Evolutionary conservation across 1,139 yeast species (phyloP).

Genomic region (Yamadazyma diddensiae): DNA sequence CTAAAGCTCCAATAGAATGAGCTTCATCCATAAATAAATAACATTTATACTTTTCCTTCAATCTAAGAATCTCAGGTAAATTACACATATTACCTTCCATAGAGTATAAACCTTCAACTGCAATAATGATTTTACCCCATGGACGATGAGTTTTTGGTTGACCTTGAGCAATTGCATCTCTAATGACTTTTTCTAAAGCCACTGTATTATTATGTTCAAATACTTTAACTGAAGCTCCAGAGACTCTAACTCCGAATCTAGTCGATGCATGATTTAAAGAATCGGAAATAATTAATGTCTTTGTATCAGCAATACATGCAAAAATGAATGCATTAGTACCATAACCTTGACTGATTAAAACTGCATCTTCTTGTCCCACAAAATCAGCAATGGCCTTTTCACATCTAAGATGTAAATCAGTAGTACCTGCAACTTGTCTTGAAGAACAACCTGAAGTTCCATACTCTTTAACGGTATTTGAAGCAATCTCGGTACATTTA

Average conservation of each 20-base stretch:
- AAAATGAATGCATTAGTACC: slow-evolving; percentile 95
- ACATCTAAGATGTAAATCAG: slow-evolving; percentile 70
- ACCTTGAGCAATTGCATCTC: slow-evolving; percentile 92
- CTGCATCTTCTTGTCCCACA: slow-evolving; percentile 87
- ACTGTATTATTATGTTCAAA: slow-evolving; percentile 91
- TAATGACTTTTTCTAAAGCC: slow-evolving; percentile 69
- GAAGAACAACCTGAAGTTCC: slow-evolving; percentile 84
- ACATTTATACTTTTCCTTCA: slow-evolving; percentile 84
- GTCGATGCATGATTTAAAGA: slow-evolving; percentile 94
- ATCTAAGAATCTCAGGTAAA: slow-evolving; percentile 70
- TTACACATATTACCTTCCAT: slow-evolving; percentile 98
- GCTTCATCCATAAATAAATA: slow-evolving; percentile 95
- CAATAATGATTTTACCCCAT: slow-evolving; percentile 90
- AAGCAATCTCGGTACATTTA: slow-evolving; percentile 78
- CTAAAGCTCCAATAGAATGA: slow-evolving; percentile 97
- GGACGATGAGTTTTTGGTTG: slow-evolving; percentile 97
- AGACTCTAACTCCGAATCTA: slow-evolving; percentile 88
- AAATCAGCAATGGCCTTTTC: slow-evolving; percentile 80
- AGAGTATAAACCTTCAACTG: slow-evolving; percentile 93
- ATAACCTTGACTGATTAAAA: slow-evolving; percentile 90
- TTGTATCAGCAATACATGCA: slow-evolving; percentile 77
- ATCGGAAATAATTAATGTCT: slow-evolving; percentile 89
- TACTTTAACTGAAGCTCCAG: slow-evolving; percentile 91
- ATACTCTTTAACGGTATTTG: slow-evolving; percentile 56
- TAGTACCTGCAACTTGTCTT: slow-evolving; percentile 70